phyloP scores from a whole-genome alignment of 768 basidiomycete genomes.

The Kwoniella dendrophila region DNA sequence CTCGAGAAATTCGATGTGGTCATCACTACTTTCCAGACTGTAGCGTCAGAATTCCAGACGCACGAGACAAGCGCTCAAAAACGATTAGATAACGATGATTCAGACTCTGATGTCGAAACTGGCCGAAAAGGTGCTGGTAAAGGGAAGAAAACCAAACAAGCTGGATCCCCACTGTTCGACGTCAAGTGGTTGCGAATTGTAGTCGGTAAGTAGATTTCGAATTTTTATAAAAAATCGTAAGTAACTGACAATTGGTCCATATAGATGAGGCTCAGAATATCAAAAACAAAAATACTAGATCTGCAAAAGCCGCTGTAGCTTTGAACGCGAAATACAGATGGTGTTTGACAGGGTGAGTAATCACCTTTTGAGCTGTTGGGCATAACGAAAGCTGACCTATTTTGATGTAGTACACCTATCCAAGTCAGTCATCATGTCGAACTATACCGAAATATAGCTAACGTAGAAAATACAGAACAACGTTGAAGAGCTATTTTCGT shows the following conservation, averaged over 20 bases:
- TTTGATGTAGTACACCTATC: conserved; percentile 48
- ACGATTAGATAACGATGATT: conserved; percentile 57
- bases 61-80: conserved; percentile 57
- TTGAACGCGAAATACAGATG: conserved; percentile 79
- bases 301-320: conserved; percentile 73
- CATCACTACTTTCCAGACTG: conserved; percentile 82
- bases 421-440: conserved; percentile 36
- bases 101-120: conserved; percentile 57
- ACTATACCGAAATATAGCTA: neutral
- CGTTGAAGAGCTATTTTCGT: conserved; percentile 83
- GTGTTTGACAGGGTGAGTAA: conserved; percentile 71
- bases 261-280: conserved; percentile 92
- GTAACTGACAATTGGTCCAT: neutral
- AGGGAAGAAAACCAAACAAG: conserved; percentile 58
- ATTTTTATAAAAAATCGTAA: too few relatives aligned
- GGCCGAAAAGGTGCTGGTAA: conserved; percentile 59
- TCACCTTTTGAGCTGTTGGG: neutral
- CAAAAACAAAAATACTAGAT: conserved; percentile 78
- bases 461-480: conserved; percentile 65
- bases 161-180: conserved; percentile 64
- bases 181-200: conserved; percentile 84
- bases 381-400: neutral
- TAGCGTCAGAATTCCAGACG: conserved; percentile 76
- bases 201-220: conserved; percentile 63
- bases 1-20: conserved; percentile 57